phyloP scores from a whole-genome alignment of 352 stramenopile species.

The Elongisporangium undulatum region DNA sequence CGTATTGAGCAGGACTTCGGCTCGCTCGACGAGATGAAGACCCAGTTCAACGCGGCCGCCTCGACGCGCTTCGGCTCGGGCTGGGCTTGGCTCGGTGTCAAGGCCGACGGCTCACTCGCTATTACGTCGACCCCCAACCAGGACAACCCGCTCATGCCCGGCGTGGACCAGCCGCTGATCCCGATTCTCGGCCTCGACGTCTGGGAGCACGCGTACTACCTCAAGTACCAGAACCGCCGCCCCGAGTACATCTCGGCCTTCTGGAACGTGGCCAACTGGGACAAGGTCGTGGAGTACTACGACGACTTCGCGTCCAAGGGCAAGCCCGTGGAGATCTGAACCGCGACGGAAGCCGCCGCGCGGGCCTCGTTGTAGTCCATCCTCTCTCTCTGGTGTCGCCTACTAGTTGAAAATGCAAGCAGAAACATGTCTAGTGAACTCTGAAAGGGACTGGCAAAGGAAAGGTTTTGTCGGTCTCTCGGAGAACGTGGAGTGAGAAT shows the following conservation, averaged over 20 bases:
- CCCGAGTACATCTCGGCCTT: conserved; percentile 96
- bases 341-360: conserved; percentile 10
- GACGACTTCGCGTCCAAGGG: conserved; percentile 85
- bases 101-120: conserved; percentile 88
- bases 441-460: too few relatives aligned
- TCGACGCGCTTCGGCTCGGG: conserved; percentile 87
- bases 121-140: conserved; percentile 97
- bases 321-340: conserved; percentile 84
- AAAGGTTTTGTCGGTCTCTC: too few relatives aligned
- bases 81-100: conserved; percentile 89
- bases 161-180: conserved; percentile 75
- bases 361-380: conserved; percentile 12
- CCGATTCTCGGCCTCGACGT: conserved; percentile 94
- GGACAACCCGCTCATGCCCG: conserved; percentile 87
- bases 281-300: conserved; percentile 92
- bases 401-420: conserved; percentile 5
- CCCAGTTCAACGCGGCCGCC: conserved; percentile 86
- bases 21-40: conserved; percentile 86
- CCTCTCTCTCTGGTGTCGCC: conserved; percentile 1
- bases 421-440: not conserved
- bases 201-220: conserved; percentile 96
- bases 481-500: not conserved
- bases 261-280: conserved; percentile 98
- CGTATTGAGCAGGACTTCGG: conserved; percentile 89
- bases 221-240: conserved; percentile 97